These are phyloP conservation scores for Leccinum olivaceoglutinosum DNA, from an alignment of 1,284 basidiomycete species.

Conservation along the genomic window DNA sequence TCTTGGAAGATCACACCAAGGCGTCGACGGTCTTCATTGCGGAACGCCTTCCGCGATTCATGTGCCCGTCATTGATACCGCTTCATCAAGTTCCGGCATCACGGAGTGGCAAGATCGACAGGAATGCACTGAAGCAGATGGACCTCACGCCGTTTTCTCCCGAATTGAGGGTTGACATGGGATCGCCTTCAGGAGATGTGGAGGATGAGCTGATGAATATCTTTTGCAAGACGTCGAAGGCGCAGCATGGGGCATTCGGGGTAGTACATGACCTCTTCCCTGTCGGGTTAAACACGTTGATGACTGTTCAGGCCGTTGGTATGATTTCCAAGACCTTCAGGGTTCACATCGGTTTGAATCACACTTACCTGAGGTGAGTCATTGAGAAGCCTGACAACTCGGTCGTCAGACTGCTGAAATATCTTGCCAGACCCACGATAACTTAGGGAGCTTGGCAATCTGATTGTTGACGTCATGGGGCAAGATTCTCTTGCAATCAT, in stretches of 20 bases:
- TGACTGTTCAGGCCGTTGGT: conserved; percentile 29
- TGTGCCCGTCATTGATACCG: conserved; percentile 27
- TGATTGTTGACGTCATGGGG: conserved; percentile 27
- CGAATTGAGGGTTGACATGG: conserved; percentile 22
- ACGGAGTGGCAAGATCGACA: conserved; percentile 25
- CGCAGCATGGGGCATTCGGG: conserved; percentile 21
- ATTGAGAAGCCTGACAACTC: neutral
- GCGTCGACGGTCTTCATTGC: conserved; percentile 23
- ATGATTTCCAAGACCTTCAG: conserved; percentile 26
- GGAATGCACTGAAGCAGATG: conserved; percentile 27
- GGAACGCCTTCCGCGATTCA: conserved; percentile 27
- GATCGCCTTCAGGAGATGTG: conserved; percentile 22
- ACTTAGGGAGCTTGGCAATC: conserved; percentile 21
- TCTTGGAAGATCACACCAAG: conserved; percentile 14
- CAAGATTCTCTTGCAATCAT: conserved; percentile 22
- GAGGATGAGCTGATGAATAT: conserved; percentile 24
- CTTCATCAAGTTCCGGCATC: conserved; percentile 21
- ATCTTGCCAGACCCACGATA: conserved; percentile 19
- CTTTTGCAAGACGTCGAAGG: conserved; percentile 22
- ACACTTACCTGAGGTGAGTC: conserved; percentile 26
- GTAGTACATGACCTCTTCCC: conserved; percentile 27
- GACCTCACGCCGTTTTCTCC: conserved; percentile 20
- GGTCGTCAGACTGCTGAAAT: neutral
- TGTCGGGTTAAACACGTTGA: conserved; percentile 26
- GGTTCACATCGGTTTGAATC: conserved; percentile 27